Evolutionary conservation across 2,329 filamentous ascomycete genomes (phyloP).

Genomic region (Nemania abortiva): DNA sequence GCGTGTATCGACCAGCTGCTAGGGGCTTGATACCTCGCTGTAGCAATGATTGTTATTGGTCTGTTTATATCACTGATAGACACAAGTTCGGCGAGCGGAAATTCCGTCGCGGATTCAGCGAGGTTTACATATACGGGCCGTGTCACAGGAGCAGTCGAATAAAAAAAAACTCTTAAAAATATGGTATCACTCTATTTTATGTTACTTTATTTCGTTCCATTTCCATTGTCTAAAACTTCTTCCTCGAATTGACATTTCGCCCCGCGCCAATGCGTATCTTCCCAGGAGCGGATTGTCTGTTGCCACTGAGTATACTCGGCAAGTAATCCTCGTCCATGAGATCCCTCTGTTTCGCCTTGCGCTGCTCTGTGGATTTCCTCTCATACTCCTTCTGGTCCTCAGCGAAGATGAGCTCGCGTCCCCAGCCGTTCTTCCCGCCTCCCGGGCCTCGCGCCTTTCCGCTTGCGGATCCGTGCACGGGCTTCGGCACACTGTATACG

Average conservation of each 20-base stretch:
- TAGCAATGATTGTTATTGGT: not conserved
- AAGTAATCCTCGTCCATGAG: slow-evolving; percentile 96
- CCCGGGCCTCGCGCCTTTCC: slow-evolving; percentile 75
- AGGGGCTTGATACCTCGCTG: not conserved
- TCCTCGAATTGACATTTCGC: slow-evolving; percentile 84
- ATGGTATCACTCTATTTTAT: slow-evolving; percentile 41
- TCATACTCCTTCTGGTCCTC: slow-evolving; percentile 97
- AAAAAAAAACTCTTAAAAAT: not conserved
- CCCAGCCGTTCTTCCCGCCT: slow-evolving; percentile 90
- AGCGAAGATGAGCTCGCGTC: slow-evolving; percentile 82
- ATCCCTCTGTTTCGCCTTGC: slow-evolving; percentile 78
- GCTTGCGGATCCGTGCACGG: slow-evolving; percentile 81
- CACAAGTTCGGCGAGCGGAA: not conserved
- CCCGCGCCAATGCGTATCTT: slow-evolving; percentile 87
- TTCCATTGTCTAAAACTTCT: slow-evolving; percentile 55
- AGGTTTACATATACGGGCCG: not conserved
- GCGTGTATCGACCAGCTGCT: not conserved
- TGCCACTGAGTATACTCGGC: slow-evolving; percentile 84
- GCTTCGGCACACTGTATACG: slow-evolving; percentile 92
- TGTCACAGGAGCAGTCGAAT: not conserved
- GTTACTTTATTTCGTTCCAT: not conserved
- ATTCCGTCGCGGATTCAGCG: no score
- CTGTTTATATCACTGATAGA: not conserved
- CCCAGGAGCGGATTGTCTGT: slow-evolving; percentile 71
- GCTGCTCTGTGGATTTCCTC: slow-evolving; percentile 71